phyloP scores from a whole-genome alignment of 176 grass and related monocot genomes.

The Triticum turgidum region DNA sequence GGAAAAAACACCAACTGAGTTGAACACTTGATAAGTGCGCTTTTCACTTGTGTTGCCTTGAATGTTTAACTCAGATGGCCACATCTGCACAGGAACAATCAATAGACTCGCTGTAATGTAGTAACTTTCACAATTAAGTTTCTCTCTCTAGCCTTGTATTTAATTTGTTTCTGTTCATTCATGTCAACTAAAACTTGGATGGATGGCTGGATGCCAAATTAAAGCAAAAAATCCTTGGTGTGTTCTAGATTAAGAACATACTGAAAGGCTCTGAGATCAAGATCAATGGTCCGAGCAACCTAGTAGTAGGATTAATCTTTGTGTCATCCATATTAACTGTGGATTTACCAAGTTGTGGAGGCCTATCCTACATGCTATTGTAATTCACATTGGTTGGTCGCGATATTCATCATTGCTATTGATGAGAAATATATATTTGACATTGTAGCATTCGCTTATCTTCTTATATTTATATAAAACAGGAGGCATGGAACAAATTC shows the following conservation, averaged over 20 bases:
- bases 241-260: not conserved
- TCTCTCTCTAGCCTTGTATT: not conserved
- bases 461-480: constrained; percentile 17
- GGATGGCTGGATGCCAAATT: not conserved
- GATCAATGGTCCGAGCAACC: not conserved
- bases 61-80: not conserved
- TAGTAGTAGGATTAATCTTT: not conserved
- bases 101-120: not conserved
- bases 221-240: not conserved
- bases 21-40: not conserved
- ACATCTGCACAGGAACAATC: not conserved
- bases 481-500: constrained; percentile 73
- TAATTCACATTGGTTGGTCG: not conserved
- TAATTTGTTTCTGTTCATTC: no score
- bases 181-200: no score
- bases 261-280: not conserved
- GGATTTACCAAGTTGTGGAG: not conserved
- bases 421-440: not conserved
- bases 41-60: not conserved
- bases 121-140: not conserved
- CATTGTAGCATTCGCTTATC: not conserved
- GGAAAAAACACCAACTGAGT: not conserved
- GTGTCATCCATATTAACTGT: not conserved
- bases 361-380: not conserved
- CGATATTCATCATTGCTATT: not conserved